Base-by-base conservation (phyloP, 768 basidiomycete genomes). In the Omphalotus guepiniiformis region DNA sequence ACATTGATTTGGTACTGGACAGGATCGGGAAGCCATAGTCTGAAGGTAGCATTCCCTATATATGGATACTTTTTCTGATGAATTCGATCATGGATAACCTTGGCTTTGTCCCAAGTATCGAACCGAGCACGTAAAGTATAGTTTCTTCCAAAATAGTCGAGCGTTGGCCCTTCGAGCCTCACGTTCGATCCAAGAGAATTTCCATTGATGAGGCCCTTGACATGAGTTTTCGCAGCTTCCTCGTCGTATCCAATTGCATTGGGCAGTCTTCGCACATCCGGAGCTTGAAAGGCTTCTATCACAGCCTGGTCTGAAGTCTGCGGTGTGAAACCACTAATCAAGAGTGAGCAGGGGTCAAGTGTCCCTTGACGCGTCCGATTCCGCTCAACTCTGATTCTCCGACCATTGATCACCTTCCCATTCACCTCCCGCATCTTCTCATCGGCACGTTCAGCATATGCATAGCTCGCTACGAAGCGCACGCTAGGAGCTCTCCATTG, bases 401-500 rank as follows among this genome's bases (percentile, higher is more conserved):
- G 73, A 11, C 74, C 75, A 19, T 55, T 54, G 41, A 68, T 61
- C 4, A 63, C 36, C 18, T 39, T 51, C 15, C 66, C 61, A 38
- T 81, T 53, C 29, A 83, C 59, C 23, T 58, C 53, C 18, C 47
- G 53, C 3, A 66, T 68, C 53, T 71, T 74, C 21, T 48, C 53
- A 21, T 55, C 43, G 0, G 76, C 72, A 23, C 59, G 54, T 0
- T 54, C 56, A 44, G 64, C 53, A 4, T 62, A 59, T 4, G 41
- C 4, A 51, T 75, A 84, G 3, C 64, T 68, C 1, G 67, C 79
- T n/a, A 76, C 52, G 49, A 74, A 71, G 1, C 69, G 60, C 4
- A 56, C 55, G n/a, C 73, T 75, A 1, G 80, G 80, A 1, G 63
- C 60, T 5, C 60, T 66, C 78, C 82, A 85, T 9, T 69, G 72